Conservation (phyloP, 345 rosid species). For the Syzygium aqueum region DNA sequence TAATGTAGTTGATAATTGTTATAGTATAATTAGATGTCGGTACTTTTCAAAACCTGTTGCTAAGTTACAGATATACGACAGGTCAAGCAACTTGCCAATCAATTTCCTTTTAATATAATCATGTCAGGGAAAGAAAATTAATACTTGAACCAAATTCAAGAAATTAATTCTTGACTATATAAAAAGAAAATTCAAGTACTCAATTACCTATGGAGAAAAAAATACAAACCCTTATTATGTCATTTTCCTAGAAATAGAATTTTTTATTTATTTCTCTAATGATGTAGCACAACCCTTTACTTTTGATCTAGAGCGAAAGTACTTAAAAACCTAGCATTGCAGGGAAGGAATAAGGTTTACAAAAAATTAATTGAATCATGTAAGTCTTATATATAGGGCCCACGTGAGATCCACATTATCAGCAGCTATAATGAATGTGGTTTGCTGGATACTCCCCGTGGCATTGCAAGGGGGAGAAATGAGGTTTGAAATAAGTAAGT, state of each 20-base stretch:
- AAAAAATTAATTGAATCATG: not conserved
- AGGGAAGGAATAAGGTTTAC: not conserved
- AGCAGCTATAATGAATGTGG: accelerated
- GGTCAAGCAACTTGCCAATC: not conserved
- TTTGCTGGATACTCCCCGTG: not conserved
- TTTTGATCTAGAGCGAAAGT: not conserved
- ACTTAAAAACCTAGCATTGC: accelerated
- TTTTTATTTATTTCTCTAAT: not conserved
- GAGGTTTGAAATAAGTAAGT: not conserved
- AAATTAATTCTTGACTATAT: not conserved
- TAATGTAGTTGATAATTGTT: not conserved
- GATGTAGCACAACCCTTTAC: not conserved
- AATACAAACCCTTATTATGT: not conserved
- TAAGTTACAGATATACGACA: not conserved
- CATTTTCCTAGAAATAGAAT: not conserved
- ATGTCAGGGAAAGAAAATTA: not conserved
- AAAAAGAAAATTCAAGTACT: not conserved
- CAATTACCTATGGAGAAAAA: not conserved
- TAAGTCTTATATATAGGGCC: not conserved
- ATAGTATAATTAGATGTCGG: not conserved
- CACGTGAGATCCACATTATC: accelerated
- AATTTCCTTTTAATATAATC: not conserved
- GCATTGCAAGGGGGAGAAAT: not conserved
- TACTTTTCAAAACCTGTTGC: not conserved
- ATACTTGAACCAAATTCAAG: not conserved